phyloP scores from a whole-genome alignment of 2,329 filamentous ascomycete species.

The Coniochaeta sp. region DNA sequence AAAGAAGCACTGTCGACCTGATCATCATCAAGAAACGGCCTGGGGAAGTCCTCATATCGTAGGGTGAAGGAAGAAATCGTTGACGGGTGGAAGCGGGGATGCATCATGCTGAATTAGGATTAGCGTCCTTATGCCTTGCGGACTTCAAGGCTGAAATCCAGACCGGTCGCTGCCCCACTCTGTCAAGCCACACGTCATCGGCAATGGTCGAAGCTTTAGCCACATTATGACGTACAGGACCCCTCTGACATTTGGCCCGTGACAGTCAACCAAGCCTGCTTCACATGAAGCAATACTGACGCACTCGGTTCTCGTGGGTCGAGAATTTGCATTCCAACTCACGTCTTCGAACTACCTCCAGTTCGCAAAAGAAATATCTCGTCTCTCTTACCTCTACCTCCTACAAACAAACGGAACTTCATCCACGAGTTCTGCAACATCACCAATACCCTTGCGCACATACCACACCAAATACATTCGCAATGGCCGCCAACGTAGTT shows the following conservation, averaged over 20 bases:
- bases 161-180: neutral
- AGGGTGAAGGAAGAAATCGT: neutral
- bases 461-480: neutral
- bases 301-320: neutral
- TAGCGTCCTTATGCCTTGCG: neutral
- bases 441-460: neutral
- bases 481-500: constrained; percentile 19
- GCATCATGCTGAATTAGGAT: neutral
- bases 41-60: too few relatives aligned
- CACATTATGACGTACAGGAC: neutral
- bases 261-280: neutral
- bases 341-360: neutral
- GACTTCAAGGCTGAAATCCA: neutral
- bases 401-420: neutral
- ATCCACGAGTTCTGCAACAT: neutral
- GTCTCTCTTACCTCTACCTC: neutral
- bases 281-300: constrained; percentile 1
- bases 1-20: too few relatives aligned
- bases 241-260: neutral
- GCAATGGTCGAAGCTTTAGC: neutral
- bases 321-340: neutral
- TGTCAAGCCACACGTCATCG: neutral
- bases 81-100: too few relatives aligned
- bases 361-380: neutral
- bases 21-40: too few relatives aligned